Evolutionary conservation across 768 basidiomycete species (phyloP), one percentile per base, ranked within the genome.

Genomic region (Leccinellum luteum): DNA sequence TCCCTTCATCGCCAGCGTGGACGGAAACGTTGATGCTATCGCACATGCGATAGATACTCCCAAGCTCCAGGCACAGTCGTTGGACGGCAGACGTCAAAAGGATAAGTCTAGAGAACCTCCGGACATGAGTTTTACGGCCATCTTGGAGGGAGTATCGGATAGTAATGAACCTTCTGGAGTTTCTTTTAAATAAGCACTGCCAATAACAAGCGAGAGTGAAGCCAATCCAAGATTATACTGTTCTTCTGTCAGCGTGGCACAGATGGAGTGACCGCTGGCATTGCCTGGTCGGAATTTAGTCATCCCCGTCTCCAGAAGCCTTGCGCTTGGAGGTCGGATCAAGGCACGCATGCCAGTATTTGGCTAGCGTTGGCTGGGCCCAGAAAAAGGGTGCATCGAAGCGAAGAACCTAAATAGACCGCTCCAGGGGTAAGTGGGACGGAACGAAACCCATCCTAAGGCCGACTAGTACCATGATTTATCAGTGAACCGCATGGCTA

Each of bases 311-410:
- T 5, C 4, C 23, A 55, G 43, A 3, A 21, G 3, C 23, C 31
- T 48, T 32, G 12, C 12, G 44, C 14, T 19, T 34, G 60, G 50
- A 62, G 54, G 34, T 51, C 54, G 49, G 60, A 1, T 34, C 35
- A n/a, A 32, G 54, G 28, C 28, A 35, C 17, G 4, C 5, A 15
- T 7, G 48, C 7, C 21, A 25, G 21, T 30, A 27, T 8, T 17
- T 14, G 9, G 19, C 25, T 3, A 31, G 34, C 13, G 4, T 27
- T n/a, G 9, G 12, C n/a, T 51, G 17, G 13, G 23, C n/a, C 25
- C 48, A 38, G 12, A 59, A 59, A 15, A 43, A 17, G 31, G 21
- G n/a, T 23, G 17, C 19, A 19, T 8, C 6, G 4, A n/a, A 9
- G 12, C 21, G 6, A 48, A 27, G 9, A 19, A 13, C 5, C 1